Evolutionary conservation across 2,329 filamentous ascomycete species (phyloP), one percentile per base, ranked within the genome.

Genomic region (Pleurostoma richardsiae): DNA sequence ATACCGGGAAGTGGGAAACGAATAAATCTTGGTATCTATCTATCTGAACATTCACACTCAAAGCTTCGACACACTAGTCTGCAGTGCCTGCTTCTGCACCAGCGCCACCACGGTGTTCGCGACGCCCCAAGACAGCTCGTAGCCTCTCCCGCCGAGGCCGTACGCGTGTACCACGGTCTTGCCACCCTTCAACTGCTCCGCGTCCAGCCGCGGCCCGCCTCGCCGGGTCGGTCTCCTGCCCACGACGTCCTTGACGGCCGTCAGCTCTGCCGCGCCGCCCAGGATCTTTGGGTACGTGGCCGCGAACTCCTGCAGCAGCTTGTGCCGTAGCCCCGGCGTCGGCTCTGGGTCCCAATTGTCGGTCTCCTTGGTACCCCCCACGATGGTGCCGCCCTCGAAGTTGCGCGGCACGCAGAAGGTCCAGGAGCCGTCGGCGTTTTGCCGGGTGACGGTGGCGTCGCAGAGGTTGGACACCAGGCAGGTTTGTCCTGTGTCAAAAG

Each of bases 361-460:
- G 1, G 73, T 70, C 56, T 85, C 76, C 59, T 84, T 85, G 7
- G 82, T 86, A 0, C 83, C 83, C 4, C 83, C 83, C 26, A 86
- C 76, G 38, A 86, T 69, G 0, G 82, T 86, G 3, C 83, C 83
- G 3, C 82, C 82, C 31, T 77, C 69, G 29, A 82, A 76, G 6
- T 74, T 76, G 3, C 83, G 73, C 1, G 83, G 81, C 5, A 86
- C 78, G 41, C 74, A 73, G 52, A 86, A 85, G 1, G 74, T 73
- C 79, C 81, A 85, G 6, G 69, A 73, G 0, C 83, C 83, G 57
- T 86, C 81, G 1, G 70, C 69, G 55, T 80, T 77, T 53, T 87
- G 80, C 29, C 77, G 71, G 3, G 83, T 86, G 26, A 86, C 59
- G 4, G 68, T 72, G 4, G 57, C 64, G 26, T 57, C 54, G 53